These are phyloP conservation scores for Boletellus emodensis DNA, from an alignment of 768 basidiomycete genomes.

Conservation along the genomic window DNA sequence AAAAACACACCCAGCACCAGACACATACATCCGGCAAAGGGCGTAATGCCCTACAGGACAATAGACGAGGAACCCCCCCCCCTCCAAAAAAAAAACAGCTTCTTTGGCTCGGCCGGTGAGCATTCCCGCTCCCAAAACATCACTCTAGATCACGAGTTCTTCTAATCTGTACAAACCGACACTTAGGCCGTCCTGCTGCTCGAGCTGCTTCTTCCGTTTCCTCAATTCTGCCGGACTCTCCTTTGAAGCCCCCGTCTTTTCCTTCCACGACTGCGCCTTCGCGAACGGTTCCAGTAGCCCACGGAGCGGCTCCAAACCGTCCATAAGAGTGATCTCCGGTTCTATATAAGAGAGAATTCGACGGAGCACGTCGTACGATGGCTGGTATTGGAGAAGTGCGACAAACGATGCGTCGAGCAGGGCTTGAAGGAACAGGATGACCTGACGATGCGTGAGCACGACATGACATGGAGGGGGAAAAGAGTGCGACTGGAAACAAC, in stretches of 20 bases:
- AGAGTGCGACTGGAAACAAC: conserved; percentile 31
- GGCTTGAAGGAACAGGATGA: conserved; percentile 56
- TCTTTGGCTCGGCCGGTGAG: too few species aligned
- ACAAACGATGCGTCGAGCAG: conserved; percentile 73
- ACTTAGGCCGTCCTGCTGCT: conserved; percentile 47
- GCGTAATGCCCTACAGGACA: too few species aligned
- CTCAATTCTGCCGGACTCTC: conserved; percentile 44
- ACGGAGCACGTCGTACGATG: conserved; percentile 52
- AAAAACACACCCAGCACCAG: too few species aligned
- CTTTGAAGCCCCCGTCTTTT: conserved; percentile 34
- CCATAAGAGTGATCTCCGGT: conserved; percentile 50
- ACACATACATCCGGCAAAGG: too few species aligned
- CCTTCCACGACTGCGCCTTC: conserved; percentile 49
- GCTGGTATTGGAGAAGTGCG: conserved; percentile 58
- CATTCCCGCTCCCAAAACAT: too few species aligned
- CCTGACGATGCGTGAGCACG: conserved; percentile 42
- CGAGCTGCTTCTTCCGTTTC: conserved; percentile 49
- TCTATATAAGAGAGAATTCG: conserved; percentile 48
- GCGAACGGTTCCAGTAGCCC: conserved; percentile 63
- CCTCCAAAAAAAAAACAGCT: too few species aligned
- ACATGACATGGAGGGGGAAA: conserved; percentile 1
- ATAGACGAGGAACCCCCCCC: too few species aligned
- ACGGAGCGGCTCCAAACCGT: conserved; percentile 51
- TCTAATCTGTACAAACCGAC: conserved; percentile 72
- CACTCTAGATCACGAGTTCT: conserved; percentile 52